phyloP scores from a whole-genome alignment of 805 yeast species.

The Pichia pseudocactophila region DNA sequence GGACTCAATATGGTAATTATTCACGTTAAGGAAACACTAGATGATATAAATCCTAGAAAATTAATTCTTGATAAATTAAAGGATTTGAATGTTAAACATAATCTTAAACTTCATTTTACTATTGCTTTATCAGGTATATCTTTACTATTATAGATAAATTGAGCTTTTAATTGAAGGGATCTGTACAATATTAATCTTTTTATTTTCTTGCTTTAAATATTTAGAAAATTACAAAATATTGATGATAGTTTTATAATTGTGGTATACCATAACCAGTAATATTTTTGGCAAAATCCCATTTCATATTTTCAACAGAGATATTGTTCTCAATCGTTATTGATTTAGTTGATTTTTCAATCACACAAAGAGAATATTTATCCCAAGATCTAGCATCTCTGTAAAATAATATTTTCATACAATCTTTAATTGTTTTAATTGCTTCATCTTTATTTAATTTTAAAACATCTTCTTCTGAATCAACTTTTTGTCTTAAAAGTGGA shows the following conservation, averaged over 20 bases:
- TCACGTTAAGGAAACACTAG: constrained; percentile 41
- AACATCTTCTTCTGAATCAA: constrained; percentile 71
- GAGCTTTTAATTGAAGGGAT: no score
- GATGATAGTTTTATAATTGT: constrained; percentile 17
- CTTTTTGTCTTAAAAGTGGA: constrained; percentile 80
- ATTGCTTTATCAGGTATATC: constrained; percentile 50
- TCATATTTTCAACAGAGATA: constrained; percentile 62
- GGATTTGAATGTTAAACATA: constrained; percentile 26
- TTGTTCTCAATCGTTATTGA: constrained; percentile 48
- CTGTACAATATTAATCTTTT: no score
- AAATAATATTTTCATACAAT: constrained; percentile 88
- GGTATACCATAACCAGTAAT: constrained; percentile 77
- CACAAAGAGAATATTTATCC: constrained; percentile 75
- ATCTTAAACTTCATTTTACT: constrained; percentile 39
- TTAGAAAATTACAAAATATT: background rate
- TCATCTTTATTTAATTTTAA: constrained; percentile 58
- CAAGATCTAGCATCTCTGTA: constrained; percentile 94
- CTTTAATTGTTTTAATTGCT: constrained; percentile 68
- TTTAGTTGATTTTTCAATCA: constrained; percentile 56
- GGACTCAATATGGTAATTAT: constrained; percentile 41
- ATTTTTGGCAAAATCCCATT: constrained; percentile 84
- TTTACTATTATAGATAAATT: constrained; percentile 18
- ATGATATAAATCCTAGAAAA: constrained; percentile 46
- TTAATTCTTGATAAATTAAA: constrained; percentile 43
- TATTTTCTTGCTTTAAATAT: background rate